Base-by-base conservation (phyloP, 371 early-diverging fungal species). In the Syncephalastrum contaminatum region DNA sequence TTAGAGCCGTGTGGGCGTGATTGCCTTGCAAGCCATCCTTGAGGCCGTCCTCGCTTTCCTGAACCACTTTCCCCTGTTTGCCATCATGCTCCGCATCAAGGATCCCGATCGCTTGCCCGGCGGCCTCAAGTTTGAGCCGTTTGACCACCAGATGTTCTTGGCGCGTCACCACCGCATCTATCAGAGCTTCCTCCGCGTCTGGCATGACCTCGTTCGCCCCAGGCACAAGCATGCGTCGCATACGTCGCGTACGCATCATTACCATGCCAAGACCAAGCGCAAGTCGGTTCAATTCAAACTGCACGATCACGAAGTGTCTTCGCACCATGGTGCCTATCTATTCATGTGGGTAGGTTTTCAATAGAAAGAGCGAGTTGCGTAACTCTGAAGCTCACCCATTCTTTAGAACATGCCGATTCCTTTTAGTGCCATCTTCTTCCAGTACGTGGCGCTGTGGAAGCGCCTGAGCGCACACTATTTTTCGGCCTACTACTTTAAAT, bases 21-120 rank as follows among this genome's bases (percentile, higher is more conserved):
- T 95, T 14, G 77, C 85, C 53, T 69, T 89, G 4, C 94, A 94
- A 55, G 92, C 88, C 0, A 64, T 85, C 7, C 73, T 91, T 75
- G 95, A 95, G 62, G 88, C 92, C 3, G 41, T 90, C 0, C 69
- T 97, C 18, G 94, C 93, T 0, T 81, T 95, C 36, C 73, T 97
- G 44, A 96, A 97, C 64, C 96, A 96, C 64, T 94, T 95, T 51
- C 98, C 98, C 10, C 63, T 96, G 14, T 96, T 96, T 75, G 94
- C 93, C 25, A 80, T 96, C 19, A 85, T 93, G 86, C 64, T 94
- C 43, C 81, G 96, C 15, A 53, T 94, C 44, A 92, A 93, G 58
- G 95, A 96, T 57, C 94, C 95, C 0, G 85, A 76, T 25, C 80
- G 94, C 58, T 69, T 97, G 30, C 96, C 98, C 36, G 93, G 82